Evolutionary conservation across 2,329 filamentous ascomycete species (phyloP), one percentile per base, ranked within the genome.

Genomic region (Cyclaneusma minus): DNA sequence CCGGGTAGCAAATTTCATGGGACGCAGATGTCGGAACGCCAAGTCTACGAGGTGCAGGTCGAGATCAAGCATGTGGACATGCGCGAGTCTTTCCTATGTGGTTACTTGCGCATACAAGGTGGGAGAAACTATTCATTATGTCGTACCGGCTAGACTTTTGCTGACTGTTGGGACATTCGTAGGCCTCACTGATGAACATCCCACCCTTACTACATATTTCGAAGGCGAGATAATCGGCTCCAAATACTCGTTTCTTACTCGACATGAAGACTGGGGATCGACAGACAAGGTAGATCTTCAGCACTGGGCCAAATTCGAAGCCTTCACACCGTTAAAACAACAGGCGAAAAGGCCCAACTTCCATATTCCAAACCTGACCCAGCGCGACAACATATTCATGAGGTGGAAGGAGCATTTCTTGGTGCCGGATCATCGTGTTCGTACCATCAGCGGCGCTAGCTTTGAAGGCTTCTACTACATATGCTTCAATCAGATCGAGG

Each of bases 391-490:
- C 48, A 75, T 98, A 16, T 98, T 94, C 46, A 98, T 98, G 89
- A 73, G 89, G 33, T 98, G 89, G 89, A 98, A 98, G 53, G 89
- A 98, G 47, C 84, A 92, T 43, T 98, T 98, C 44, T 60, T 98
- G 1, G 89, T 98, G 1, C 89, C 89, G 2, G 85, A 98, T 44
- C 89, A 98, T 49, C 70, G 81, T 10, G 84, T 95, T 12, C 69
- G 77, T 34, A 91, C 81, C 7, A 93, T 98, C 34, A 80, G 73
- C 17, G 89, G 89, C 11, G 89, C 89, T 6, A 95, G 87, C 45
- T 98, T 95, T 33, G 89, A 98, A 47, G 89, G 89, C 0, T 98
- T 98, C 49, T 98, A 95, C 50, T 98, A 98, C 47, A 95, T 98
- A 39, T 94, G 85, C 56, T 95, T 95, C 58, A 93, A 95, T 51